Evolutionary conservation across 441 rosid genomes (phyloP).

Genomic region (Adansonia madagascariensis): DNA sequence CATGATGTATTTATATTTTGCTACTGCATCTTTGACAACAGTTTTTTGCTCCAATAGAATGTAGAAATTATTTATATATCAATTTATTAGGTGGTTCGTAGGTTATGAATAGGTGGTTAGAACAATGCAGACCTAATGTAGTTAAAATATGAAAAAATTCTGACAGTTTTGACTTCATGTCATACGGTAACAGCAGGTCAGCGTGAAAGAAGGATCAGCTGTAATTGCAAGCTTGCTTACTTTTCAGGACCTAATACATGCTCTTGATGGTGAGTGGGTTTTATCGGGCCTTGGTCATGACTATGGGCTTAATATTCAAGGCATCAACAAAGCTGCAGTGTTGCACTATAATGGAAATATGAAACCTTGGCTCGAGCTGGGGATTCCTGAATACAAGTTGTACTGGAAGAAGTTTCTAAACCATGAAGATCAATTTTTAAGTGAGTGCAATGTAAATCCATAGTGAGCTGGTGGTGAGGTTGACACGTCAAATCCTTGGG

Average conservation of each 20-base stretch:
- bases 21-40: neutral
- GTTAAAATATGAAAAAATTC: constrained; percentile 5
- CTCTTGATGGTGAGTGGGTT: constrained; percentile 62
- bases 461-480: constrained; percentile 30
- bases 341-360: constrained; percentile 92
- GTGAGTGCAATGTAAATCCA: constrained; percentile 84
- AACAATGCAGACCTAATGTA: neutral
- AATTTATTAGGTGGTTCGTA: neutral
- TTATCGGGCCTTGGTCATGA: constrained; percentile 84
- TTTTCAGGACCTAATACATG: constrained; percentile 67
- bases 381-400: constrained; percentile 73
- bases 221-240: constrained; percentile 75
- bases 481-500: constrained; percentile 28
- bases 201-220: constrained; percentile 45
- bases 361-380: constrained; percentile 98
- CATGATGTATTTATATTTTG: neutral
- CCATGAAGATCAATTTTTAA: constrained; percentile 61
- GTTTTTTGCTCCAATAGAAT: neutral
- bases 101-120: neutral
- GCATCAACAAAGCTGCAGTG: constrained; percentile 61
- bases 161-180: constrained; percentile 23
- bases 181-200: constrained; percentile 42
- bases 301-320: constrained; percentile 44
- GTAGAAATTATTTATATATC: neutral
- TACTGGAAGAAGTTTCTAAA: constrained; percentile 84